Evolutionary conservation across 2,329 filamentous ascomycete species (phyloP).

Genomic region (Emmonsiellopsis sp.): DNA sequence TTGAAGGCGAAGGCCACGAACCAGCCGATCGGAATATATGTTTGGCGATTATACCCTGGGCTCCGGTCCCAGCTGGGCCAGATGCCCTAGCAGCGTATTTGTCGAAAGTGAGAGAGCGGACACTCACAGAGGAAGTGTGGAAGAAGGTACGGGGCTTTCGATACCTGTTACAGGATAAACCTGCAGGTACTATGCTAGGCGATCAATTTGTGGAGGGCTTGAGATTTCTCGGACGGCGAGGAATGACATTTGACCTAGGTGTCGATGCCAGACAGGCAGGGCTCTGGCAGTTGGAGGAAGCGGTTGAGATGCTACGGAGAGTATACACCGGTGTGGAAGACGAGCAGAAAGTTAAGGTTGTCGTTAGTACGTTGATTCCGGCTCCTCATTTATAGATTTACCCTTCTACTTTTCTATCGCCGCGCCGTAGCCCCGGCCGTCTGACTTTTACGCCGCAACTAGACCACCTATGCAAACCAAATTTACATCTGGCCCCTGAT

Average conservation of each 20-base stretch:
- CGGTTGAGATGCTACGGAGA: slow-evolving; percentile 58
- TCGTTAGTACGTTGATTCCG: slow-evolving; percentile 47
- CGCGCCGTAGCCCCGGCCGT: background rate
- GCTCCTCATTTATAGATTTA: background rate
- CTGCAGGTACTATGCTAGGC: slow-evolving; percentile 53
- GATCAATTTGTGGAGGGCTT: slow-evolving; percentile 56
- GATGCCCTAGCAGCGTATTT: slow-evolving; percentile 58
- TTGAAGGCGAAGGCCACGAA: slow-evolving; percentile 49
- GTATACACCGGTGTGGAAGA: slow-evolving; percentile 50
- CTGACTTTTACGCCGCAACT: background rate
- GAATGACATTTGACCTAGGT: slow-evolving; percentile 70
- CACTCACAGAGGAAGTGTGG: slow-evolving; percentile 54
- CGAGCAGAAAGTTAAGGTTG: slow-evolving; percentile 47
- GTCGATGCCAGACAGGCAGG: slow-evolving; percentile 73
- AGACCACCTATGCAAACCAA: slow-evolving; percentile 89
- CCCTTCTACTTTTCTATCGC: background rate
- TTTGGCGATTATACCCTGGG: slow-evolving; percentile 71
- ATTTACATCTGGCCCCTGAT: slow-evolving; percentile 54
- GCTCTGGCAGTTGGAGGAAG: slow-evolving; percentile 61
- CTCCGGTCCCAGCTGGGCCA: slow-evolving; percentile 62
- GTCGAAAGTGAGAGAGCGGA: slow-evolving; percentile 42
- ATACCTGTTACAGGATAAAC: slow-evolving; percentile 73
- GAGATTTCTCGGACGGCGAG: slow-evolving; percentile 53
- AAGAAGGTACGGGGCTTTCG: slow-evolving; percentile 65
- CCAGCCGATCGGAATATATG: slow-evolving; percentile 46